Evolutionary conservation across 768 basidiomycete species (phyloP), one percentile per base, ranked within the genome.

Genomic region (Pholiota molesta): DNA sequence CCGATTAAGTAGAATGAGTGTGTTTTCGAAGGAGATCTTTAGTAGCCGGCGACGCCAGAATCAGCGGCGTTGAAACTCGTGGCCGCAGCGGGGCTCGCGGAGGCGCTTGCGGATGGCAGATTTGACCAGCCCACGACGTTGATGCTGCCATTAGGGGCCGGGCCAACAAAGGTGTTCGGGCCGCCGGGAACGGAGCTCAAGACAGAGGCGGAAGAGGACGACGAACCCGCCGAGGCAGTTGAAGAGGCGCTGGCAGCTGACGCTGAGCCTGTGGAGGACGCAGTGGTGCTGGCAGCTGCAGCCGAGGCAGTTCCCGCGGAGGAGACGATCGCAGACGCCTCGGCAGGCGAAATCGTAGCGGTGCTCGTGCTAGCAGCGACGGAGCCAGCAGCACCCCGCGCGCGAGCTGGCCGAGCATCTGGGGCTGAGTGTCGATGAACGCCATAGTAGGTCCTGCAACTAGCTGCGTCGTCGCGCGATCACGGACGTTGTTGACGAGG

Each of bases 401-500:
- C 23, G 79, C 78, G 54, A 87, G 72, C 63, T 79, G 70, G 54
- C 78, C 77, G 65, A 91, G 73, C 60, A 75, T 71, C 74, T 91
- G 81, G 39, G 83, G 77, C 61, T 77, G 65, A 26, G 81, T 81
- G 75, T 92, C 88, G 70, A 90, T 80, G 80, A 90, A 91, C 14
- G 83, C 76, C 59, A 91, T 74, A 2, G 81, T 76, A 6, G 94
- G 94, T 29, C 93, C 92, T 3, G 91, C 91, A 62, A 93, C 76
- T 71, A 89, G 73, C 57, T 81, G 76, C 65, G 74, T 75, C 57
- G 76, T 77, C 52, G 80, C 81, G 62, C 87, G 86, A 69, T 87
- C 81, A 21, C 75, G 70, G 64, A 86, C 83, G 74, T 88, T 82
- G 77, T 85, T 86, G 72, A 82, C 66, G 31, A 94, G 77, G 1